phyloP scores from a whole-genome alignment of 306 rosid genomes.

The Citrullus amarus region DNA sequence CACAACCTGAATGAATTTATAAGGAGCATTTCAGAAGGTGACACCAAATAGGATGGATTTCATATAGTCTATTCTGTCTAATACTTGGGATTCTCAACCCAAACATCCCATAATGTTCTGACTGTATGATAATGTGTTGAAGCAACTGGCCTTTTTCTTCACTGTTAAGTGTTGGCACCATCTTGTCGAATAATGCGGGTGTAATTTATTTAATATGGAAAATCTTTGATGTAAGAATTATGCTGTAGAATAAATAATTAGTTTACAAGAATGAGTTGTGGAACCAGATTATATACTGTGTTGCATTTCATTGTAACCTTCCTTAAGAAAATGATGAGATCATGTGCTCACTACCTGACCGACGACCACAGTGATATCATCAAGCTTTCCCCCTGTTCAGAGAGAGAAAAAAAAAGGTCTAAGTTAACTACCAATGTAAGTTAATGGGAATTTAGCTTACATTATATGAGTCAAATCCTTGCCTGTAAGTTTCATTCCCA shows the following conservation, averaged over 20 bases:
- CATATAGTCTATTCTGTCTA: not conserved
- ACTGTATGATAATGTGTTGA: not conserved
- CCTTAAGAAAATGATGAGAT: slow-evolving; percentile 12
- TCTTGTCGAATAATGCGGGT: not conserved
- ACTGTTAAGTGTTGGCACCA: not conserved
- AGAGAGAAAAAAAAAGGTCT: not conserved
- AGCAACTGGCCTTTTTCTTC: not conserved
- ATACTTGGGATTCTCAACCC: not conserved
- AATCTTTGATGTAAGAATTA: slow-evolving; percentile 1
- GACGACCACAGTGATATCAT: slow-evolving; percentile 70
- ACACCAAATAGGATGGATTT: not conserved
- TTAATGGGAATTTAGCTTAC: not conserved
- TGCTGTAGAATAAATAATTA: not conserved
- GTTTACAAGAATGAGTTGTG: not conserved
- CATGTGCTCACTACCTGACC: slow-evolving; percentile 61
- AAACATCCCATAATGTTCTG: not conserved
- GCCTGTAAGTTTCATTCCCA: slow-evolving; percentile 92
- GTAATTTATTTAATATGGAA: not conserved
- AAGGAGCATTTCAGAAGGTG: slow-evolving; percentile 16
- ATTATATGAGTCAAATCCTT: not conserved
- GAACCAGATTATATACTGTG: not conserved
- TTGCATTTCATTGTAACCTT: not conserved
- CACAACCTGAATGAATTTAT: slow-evolving; percentile 29
- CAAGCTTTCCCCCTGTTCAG: slow-evolving; percentile 76
- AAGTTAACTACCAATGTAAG: slow-evolving; percentile 5